Base-by-base conservation (phyloP, 1,139 yeast species). In the Candida sp. region DNA sequence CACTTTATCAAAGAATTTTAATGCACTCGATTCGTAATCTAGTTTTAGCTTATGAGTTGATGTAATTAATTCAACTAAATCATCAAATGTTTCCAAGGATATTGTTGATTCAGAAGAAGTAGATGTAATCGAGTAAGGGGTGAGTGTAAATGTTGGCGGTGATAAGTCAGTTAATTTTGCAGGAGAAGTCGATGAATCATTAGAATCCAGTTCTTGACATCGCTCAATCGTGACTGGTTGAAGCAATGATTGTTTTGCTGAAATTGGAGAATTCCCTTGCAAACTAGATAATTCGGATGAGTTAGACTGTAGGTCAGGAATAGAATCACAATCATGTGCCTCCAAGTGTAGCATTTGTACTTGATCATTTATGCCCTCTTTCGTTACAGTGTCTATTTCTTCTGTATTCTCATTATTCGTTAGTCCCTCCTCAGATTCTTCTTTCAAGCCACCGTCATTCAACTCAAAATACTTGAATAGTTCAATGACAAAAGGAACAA, bases 401-500 rank as follows among this genome's bases (percentile, higher is more conserved):
- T 36, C 37, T 9, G 32, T 25, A 6, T 9, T 33, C 5, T 35
- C 47, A 12, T 32, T 43, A 5, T 12, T 12, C 5, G 33, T 30
- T n/a, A n/a, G n/a, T n/a, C n/a, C n/a, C 11, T 22, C 33, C 11
- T 12, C 32, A 8, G 5, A 5, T 25, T 36, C 38, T 21, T 36
- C 33, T 12, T 22, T 15, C 21, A 8, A 30, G 7, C 15, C 22
- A n/a, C 29, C 38, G 21, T 44, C 36, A 33, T 52, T 60, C 36
- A 60, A 46, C 56, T 62, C 84, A 69, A 54, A 66, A 33, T 73
- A 72, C 47, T 80, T 82, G 60, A 76, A 82, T 83, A 86, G 80
- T 54, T 82, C 81, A 22, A 84, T 75, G n/a, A 82, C 64, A 55
- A 80, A 83, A 15, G 84, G 77, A 53, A 84, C 72, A n/a, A 84